Percentiles rank a stretch among this genome's conserved stretches.
Conservation (phyloP, 1,139 yeast genomes). For the Nakaseomyces sp. region DNA sequence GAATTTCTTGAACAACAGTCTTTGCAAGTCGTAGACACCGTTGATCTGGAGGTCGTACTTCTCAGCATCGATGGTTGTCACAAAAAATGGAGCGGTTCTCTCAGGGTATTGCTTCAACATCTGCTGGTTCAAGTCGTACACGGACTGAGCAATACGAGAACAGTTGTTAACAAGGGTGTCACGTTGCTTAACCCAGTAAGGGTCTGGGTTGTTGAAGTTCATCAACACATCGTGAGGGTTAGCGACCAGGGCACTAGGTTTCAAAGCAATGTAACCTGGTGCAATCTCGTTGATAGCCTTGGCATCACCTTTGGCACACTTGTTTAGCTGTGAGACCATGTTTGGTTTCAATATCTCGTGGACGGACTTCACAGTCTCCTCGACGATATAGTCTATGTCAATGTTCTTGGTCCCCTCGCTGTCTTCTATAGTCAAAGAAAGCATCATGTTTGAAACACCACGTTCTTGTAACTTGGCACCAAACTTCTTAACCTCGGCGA, state of each 20-base stretch:
- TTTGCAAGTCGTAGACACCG: slow-evolving; percentile 86
- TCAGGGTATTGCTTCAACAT: slow-evolving; percentile 49
- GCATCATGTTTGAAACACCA: slow-evolving; percentile 90
- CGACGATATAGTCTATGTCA: slow-evolving; percentile 57
- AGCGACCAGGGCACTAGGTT: slow-evolving; percentile 82
- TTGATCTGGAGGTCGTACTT: slow-evolving; percentile 68
- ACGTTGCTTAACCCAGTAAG: slow-evolving; percentile 48
- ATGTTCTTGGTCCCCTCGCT: slow-evolving; percentile 61
- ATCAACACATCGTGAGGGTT: slow-evolving; percentile 69
- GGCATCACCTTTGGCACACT: not conserved
- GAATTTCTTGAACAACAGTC: slow-evolving; percentile 67
- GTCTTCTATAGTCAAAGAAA: slow-evolving; percentile 86
- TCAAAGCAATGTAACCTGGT: slow-evolving; percentile 79
- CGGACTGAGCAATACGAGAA: slow-evolving; percentile 44
- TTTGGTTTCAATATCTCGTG: slow-evolving; percentile 67
- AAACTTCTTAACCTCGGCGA: slow-evolving; percentile 58
- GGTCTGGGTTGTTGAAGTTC: slow-evolving; percentile 43
- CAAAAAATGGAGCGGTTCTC: slow-evolving; percentile 72
- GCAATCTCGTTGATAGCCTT: slow-evolving; percentile 51
- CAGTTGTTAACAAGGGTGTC: slow-evolving; percentile 58
- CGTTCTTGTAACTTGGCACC: slow-evolving; percentile 59
- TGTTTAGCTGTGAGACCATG: slow-evolving; percentile 41
- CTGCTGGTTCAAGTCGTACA: slow-evolving; percentile 47
- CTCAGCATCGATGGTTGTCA: slow-evolving; percentile 89
- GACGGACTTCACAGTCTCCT: slow-evolving; percentile 60